Evolutionary conservation across 2,329 filamentous ascomycete species (phyloP), one percentile per base, ranked within the genome.

Genomic region (Penicillium sp.): DNA sequence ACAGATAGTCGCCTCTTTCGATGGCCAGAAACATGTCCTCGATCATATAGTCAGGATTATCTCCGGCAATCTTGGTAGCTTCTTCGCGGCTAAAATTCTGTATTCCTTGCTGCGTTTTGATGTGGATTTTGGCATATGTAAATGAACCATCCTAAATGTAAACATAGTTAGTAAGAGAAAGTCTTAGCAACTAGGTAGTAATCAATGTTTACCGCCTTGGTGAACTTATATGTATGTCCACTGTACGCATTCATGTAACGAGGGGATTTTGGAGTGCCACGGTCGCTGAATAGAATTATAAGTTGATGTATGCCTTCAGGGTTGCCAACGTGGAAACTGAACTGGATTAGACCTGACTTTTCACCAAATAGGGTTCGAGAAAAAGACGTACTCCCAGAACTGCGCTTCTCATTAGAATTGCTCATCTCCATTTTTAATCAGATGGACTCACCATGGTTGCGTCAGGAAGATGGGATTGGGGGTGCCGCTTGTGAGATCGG

Each of bases 21-120:
- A 91, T 90, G 6, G 85, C 85, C 52, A 86, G 80, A 57, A 74
- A 77, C 1, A 91, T 72, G 56, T 90, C 86, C 62, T 85, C 86
- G 45, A 85, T 79, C 57, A 90, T 85, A 68, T 86, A 90, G 53
- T 91, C 86, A 0, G 85, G 85, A 49, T 90, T 83, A 57, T 86
- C 80, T 0, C 84, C 84, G 5, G 75, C 77, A 0, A 89, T 69
- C 69, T 87, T 88, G 37, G 87, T 71, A 0, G 85, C 83, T 65
- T 90, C 85, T 45, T 90, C 85, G 29, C 55, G 70, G 29, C 67
- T 79, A 38, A 83, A 70, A 49, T 72, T 80, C 61, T 78, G 75
- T 60, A 66, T 73, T 1, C 61, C 61, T 57, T 57, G 54, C 13
- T 52, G 49, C 10, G 59, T 56, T 49, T 63, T 65, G 37, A 66